Conservation (phyloP, 495 filamentous ascomycete genomes). For the Aspergillus campestris region DNA sequence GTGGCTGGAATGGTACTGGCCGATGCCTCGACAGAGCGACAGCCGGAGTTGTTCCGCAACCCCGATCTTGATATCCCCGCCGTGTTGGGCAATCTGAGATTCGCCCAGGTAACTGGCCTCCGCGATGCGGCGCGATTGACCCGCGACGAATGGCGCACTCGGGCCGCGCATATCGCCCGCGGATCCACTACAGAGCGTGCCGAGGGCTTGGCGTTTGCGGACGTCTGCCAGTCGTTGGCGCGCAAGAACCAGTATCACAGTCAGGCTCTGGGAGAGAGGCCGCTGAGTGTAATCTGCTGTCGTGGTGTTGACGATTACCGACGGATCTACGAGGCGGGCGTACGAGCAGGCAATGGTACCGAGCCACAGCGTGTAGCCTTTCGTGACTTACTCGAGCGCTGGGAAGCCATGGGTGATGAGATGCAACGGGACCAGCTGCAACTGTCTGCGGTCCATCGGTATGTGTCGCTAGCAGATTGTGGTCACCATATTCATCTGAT, state of each 20-base stretch:
- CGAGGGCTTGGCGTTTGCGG: conserved; percentile 10
- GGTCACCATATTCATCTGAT: conserved; percentile 43
- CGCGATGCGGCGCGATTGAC: conserved; percentile 16
- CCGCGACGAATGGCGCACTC: conserved; percentile 26
- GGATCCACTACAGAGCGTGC: conserved; percentile 12
- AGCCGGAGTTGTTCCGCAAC: conserved; percentile 21
- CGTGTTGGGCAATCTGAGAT: conserved; percentile 22
- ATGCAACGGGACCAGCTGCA: conserved; percentile 38
- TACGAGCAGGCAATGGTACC: conserved; percentile 27
- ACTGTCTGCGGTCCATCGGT: conserved; percentile 26
- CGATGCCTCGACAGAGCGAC: conserved; percentile 31
- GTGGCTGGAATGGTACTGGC: conserved; percentile 34
- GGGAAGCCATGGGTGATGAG: conserved; percentile 27
- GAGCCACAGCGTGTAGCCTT: conserved; percentile 20
- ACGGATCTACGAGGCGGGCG: conserved; percentile 23
- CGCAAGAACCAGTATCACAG: conserved; percentile 25
- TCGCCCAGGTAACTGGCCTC: conserved; percentile 25
- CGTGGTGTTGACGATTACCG: conserved; percentile 22
- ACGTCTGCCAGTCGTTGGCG: conserved; percentile 18
- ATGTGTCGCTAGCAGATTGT: conserved; percentile 33
- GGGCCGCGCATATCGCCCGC: conserved; percentile 27
- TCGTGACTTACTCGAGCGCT: conserved; percentile 24
- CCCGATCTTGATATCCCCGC: conserved; percentile 25
- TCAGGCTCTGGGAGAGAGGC: conserved; percentile 21
- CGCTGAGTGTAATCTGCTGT: conserved; percentile 33